These are phyloP conservation scores for Hymenoscyphus occultus DNA, from an alignment of 2,329 filamentous ascomycete genomes.

Conservation along the genomic window DNA sequence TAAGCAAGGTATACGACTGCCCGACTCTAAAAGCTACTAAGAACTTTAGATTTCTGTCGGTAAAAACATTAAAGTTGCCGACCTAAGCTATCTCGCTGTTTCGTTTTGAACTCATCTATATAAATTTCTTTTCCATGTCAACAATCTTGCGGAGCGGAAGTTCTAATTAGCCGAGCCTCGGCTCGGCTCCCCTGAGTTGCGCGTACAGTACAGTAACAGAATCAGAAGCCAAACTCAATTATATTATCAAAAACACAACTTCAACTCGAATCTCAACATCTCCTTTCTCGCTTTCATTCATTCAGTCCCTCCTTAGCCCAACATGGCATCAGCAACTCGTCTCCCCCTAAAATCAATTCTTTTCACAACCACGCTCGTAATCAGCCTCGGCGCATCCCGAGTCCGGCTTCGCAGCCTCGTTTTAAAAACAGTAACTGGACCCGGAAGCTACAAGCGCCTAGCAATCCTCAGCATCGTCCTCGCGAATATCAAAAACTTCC, in stretches of 20 bases:
- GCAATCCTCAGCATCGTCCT: slow-evolving; percentile 41
- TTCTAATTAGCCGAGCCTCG: not conserved
- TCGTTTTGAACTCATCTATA: no score
- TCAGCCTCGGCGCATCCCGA: slow-evolving; percentile 26
- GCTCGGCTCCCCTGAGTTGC: slow-evolving; percentile 1
- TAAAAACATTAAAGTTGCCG: no score
- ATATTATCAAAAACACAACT: not conserved
- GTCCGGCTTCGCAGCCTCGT: slow-evolving; percentile 26
- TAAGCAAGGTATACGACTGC: no score
- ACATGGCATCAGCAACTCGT: slow-evolving; percentile 34
- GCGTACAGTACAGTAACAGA: no score
- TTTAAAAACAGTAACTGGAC: slow-evolving; percentile 31
- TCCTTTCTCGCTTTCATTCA: not conserved
- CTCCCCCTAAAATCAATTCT: slow-evolving; percentile 33
- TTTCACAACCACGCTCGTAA: slow-evolving; percentile 24
- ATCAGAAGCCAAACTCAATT: no score
- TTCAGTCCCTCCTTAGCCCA: not conserved
- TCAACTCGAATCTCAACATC: not conserved
- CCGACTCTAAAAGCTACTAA: no score
- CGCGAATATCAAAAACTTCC: slow-evolving; percentile 56
- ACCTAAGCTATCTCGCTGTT: no score
- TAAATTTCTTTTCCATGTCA: no score
- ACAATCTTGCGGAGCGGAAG: not conserved
- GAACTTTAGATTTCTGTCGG: no score
- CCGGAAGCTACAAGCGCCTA: slow-evolving; percentile 34